Conservation (phyloP, 2,329 filamentous ascomycete genomes). For the Albophoma yamanashiensis region DNA sequence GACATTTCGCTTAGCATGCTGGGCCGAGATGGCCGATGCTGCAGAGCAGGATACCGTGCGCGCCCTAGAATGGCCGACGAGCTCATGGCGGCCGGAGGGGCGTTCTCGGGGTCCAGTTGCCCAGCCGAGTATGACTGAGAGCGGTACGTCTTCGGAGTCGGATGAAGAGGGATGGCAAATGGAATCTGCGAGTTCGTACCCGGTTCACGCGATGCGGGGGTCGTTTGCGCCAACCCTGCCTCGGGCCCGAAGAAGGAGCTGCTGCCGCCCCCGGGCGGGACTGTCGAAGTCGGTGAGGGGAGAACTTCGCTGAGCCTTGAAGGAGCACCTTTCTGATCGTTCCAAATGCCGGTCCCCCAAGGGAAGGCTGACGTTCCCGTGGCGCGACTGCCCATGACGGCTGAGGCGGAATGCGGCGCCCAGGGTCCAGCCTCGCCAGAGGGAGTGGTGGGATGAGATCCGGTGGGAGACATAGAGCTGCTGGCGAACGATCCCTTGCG, state of each 20-base stretch:
- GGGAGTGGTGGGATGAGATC: slow-evolving; percentile 73
- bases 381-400: slow-evolving; percentile 34
- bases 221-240: slow-evolving; percentile 33
- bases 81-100: slow-evolving; percentile 27
- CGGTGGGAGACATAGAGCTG: slow-evolving; percentile 65
- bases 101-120: slow-evolving; percentile 64
- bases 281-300: slow-evolving; percentile 60
- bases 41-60: slow-evolving; percentile 54
- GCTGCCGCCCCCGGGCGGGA: slow-evolving; percentile 30
- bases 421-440: slow-evolving; percentile 52
- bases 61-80: slow-evolving; percentile 41
- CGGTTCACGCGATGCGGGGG: slow-evolving; percentile 40
- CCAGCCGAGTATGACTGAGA: slow-evolving; percentile 97
- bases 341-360: slow-evolving; percentile 80
- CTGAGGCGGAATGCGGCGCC: slow-evolving; percentile 40
- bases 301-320: slow-evolving; percentile 64
- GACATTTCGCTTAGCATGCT: slow-evolving; percentile 68
- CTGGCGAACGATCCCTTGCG: slow-evolving; percentile 70
- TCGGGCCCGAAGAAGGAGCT: slow-evolving; percentile 41
- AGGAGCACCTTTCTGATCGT: slow-evolving; percentile 69
- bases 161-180: slow-evolving; percentile 79
- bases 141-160: slow-evolving; percentile 83
- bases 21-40: slow-evolving; percentile 70
- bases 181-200: slow-evolving; percentile 58
- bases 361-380: slow-evolving; percentile 44